Evolutionary conservation across 257 asterid genomes (phyloP), one percentile per base, ranked within the genome.

Genomic region (Jasminum sambac): DNA sequence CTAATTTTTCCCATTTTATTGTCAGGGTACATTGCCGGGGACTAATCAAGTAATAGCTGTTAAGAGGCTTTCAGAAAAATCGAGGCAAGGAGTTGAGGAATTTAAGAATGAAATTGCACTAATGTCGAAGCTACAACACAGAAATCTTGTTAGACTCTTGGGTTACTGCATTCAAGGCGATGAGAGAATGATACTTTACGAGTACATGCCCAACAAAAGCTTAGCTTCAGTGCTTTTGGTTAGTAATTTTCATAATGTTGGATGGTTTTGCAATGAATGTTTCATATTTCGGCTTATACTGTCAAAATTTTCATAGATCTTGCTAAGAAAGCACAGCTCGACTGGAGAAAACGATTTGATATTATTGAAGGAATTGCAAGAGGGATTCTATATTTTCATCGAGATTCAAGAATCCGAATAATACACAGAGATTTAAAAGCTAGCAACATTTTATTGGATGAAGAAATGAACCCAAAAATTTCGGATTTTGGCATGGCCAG

Each of bases 401-500:
- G 97, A 14, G 98, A 93, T 81, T 93, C 97, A 9, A 88, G 97
- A 76, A 88, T 93, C 4, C 82, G 95, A 68, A 90, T 90, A 50
- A 87, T 92, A 70, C 98, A 92, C 70, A 74, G 97, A 64, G 98
- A 93, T 71, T 75, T 93, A 40, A 93, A 93, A 81, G 94, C 88
- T 0, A 89, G 98, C 83, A 93, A 93, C 78, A 90, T 93, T 76
- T 72, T 93, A 77, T 69, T 93, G 78, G 98, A 93, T 63, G 89
- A 77, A 52, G 95, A 90, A 16, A 90, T 93, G 98, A 90, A 82
- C 84, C 98, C 98, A 5, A 93, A 88, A 68, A 90, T 93, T 60
- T 87, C 98, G 48, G 98, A 93, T 81, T 93, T 93, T 52, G 98
- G 98, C 60, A 88, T 90, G 97, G 98, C 98, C 37, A 80, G 96